phyloP scores from a whole-genome alignment of 257 asterid genomes.

The Lycium barbarum region DNA sequence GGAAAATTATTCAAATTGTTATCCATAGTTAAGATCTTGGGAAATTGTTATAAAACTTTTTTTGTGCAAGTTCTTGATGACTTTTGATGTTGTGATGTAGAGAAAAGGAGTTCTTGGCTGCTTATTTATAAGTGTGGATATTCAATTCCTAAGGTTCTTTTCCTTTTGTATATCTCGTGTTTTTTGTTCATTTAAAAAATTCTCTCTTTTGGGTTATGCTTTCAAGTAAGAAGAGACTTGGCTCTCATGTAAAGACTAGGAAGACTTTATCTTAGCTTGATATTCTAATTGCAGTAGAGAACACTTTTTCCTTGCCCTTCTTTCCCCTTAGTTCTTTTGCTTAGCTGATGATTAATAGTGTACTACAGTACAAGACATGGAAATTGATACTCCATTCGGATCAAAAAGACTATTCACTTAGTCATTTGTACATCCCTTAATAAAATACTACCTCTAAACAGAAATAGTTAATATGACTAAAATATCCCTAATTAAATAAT shows the following conservation, averaged over 20 bases:
- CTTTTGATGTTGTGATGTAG: background rate
- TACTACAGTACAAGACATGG: background rate
- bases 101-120: background rate
- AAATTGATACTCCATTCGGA: background rate
- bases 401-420: too few relatives aligned
- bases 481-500: too few relatives aligned
- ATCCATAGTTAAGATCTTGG: background rate
- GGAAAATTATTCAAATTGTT: conserved; percentile 20
- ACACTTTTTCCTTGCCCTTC: conserved; percentile 39
- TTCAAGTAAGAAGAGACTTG: conserved; percentile 42
- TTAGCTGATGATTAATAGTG: background rate
- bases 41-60: background rate
- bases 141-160: background rate
- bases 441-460: too few relatives aligned
- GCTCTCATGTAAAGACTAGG: conserved; percentile 44
- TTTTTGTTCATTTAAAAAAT: background rate
- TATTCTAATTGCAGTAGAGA: conserved; percentile 52
- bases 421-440: too few relatives aligned
- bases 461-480: too few relatives aligned
- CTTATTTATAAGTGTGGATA: conserved; percentile 30
- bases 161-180: background rate
- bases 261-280: conserved; percentile 33
- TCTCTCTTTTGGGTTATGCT: conserved; percentile 30
- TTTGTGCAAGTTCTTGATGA: background rate
- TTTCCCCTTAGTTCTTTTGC: background rate